Percentiles rank a stretch among this genome's conserved stretches.
phyloP scores from a whole-genome alignment of 345 rosid species.

The Hypericum perforatum region DNA sequence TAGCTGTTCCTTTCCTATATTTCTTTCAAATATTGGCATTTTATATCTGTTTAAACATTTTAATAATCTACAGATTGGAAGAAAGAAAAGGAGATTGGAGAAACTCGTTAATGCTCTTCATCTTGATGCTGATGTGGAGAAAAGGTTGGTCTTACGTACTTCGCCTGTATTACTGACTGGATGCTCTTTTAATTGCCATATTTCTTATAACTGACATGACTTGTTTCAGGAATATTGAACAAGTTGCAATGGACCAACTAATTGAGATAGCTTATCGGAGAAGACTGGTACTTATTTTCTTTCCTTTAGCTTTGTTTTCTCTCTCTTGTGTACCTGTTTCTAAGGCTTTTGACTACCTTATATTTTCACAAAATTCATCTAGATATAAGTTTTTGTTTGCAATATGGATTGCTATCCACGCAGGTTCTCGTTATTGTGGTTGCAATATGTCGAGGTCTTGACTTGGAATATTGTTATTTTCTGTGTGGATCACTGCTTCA shows the following conservation, averaged over 20 bases:
- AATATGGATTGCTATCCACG: too few species aligned
- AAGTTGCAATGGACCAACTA: conserved; percentile 76
- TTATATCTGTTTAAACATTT: conserved; percentile 8
- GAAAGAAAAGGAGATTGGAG: conserved; percentile 51
- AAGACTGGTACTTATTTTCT: conserved; percentile 48
- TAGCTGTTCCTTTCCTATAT: not conserved
- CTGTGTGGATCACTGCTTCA: too few species aligned
- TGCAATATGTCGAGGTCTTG: too few species aligned
- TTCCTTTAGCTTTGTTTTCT: not conserved
- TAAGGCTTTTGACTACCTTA: too few species aligned
- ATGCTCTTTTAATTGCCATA: conserved; percentile 1
- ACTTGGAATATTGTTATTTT: too few species aligned
- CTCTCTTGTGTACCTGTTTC: not conserved
- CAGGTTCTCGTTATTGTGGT: too few species aligned
- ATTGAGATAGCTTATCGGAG: conserved; percentile 73
- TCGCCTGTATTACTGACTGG: conserved; percentile 9
- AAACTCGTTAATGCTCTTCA: conserved; percentile 48
- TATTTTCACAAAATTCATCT: too few species aligned
- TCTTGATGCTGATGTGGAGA: conserved; percentile 43
- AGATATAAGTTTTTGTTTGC: too few species aligned
- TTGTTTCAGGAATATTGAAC: conserved; percentile 55
- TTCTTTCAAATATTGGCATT: not conserved
- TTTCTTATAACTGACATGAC: conserved; percentile 12
- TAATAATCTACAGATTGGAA: conserved; percentile 39
- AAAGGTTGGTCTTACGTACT: conserved; percentile 34